phyloP scores from a whole-genome alignment of 495 filamentous ascomycete genomes.

The Zalerion maritima region DNA sequence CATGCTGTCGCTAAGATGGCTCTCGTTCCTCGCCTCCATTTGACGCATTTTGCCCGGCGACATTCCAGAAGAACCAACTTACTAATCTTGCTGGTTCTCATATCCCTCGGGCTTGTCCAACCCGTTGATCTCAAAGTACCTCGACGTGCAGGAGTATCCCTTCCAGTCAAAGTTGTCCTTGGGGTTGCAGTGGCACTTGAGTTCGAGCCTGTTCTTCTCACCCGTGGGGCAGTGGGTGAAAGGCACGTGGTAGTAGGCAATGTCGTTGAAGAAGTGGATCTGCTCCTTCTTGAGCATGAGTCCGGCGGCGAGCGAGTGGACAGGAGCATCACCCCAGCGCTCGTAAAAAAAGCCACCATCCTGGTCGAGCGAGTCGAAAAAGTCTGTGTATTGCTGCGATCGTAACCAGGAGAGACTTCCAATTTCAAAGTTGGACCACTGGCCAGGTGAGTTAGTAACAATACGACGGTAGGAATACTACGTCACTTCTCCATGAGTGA shows the following conservation, averaged over 20 bases:
- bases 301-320: conserved; percentile 86
- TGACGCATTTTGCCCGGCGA: no score
- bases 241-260: conserved; percentile 96
- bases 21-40: no score
- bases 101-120: conserved; percentile 71
- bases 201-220: conserved; percentile 61
- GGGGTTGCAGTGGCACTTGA: conserved; percentile 88
- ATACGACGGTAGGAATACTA: no score
- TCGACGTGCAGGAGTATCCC: conserved; percentile 79
- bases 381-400: conserved; percentile 65
- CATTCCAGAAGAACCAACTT: conserved; percentile 5
- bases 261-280: conserved; percentile 97
- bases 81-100: conserved; percentile 49
- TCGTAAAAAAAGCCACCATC: conserved; percentile 92
- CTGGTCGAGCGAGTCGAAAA: conserved; percentile 61
- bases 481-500: no score
- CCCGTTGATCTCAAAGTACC: conserved; percentile 69
- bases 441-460: conserved; percentile 5
- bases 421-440: conserved; percentile 93
- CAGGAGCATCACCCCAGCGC: conserved; percentile 81
- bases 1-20: no score
- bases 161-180: conserved; percentile 99
- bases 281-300: conserved; percentile 79
- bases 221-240: conserved; percentile 94
- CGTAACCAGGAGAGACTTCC: conserved; percentile 74